Evolutionary conservation across 2,329 filamentous ascomycete species (phyloP).

Genomic region (Setomelanomma holmii): DNA sequence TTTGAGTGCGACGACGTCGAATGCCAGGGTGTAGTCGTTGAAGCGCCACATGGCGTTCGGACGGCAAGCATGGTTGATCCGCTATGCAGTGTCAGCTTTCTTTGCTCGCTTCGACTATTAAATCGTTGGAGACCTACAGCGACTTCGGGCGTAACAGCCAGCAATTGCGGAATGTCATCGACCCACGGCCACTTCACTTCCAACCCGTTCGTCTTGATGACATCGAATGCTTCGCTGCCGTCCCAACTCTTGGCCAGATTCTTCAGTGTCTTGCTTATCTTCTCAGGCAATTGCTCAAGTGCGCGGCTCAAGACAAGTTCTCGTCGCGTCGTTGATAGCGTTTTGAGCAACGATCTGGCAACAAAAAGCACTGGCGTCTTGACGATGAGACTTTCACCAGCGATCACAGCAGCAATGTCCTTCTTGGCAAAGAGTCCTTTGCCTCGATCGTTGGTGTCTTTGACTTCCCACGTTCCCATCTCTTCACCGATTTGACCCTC

Average conservation of each 20-base stretch:
- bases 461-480: conserved; percentile 30
- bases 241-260: conserved; percentile 26
- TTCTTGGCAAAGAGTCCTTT: conserved; percentile 35
- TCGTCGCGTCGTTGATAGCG: conserved; percentile 8
- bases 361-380: conserved; percentile 36
- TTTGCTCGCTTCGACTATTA: background rate
- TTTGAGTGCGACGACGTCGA: conserved; percentile 36
- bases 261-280: conserved; percentile 19
- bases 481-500: conserved; percentile 14
- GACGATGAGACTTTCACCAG: conserved; percentile 33
- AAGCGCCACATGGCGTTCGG: conserved; percentile 45
- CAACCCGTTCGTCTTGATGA: conserved; percentile 34
- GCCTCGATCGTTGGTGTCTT: conserved; percentile 28
- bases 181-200: conserved; percentile 31
- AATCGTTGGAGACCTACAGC: conserved; percentile 28
- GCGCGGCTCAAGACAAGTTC: conserved; percentile 24
- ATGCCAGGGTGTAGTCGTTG: conserved; percentile 33
- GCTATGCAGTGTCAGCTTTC: conserved; percentile 17
- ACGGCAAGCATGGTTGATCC: conserved; percentile 46
- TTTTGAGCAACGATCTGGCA: conserved; percentile 17
- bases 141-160: conserved; percentile 36
- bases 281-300: conserved; percentile 31
- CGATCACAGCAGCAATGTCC: conserved; percentile 20
- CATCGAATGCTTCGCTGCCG: conserved; percentile 24
- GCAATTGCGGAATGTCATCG: conserved; percentile 21